Percentiles rank a stretch among this genome's conserved stretches.
Evolutionary conservation across 495 filamentous ascomycete species (phyloP).

Genomic region (Xylaria curta): DNA sequence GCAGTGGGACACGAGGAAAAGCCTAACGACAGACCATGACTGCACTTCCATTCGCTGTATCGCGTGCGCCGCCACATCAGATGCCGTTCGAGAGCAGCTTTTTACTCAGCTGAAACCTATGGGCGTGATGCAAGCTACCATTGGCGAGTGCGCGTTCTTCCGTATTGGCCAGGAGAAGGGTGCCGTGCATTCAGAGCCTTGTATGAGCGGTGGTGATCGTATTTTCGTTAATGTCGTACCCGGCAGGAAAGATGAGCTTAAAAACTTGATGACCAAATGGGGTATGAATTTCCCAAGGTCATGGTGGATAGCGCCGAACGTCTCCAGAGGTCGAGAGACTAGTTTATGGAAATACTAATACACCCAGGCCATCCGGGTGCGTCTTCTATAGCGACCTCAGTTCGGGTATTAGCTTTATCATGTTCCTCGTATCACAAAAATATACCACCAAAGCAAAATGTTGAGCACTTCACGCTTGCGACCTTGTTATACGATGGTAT

Average conservation of each 20-base stretch:
- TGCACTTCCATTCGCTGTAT: slow-evolving; percentile 41
- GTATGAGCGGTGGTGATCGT: slow-evolving; percentile 36
- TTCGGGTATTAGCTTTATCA: neutral
- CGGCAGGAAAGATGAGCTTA: slow-evolving; percentile 37
- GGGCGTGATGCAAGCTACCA: slow-evolving; percentile 27
- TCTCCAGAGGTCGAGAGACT: slow-evolving; percentile 20
- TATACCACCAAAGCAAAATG: neutral
- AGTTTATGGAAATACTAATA: neutral
- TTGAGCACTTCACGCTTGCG: neutral
- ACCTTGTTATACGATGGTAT: neutral
- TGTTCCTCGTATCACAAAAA: neutral
- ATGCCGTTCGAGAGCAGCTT: slow-evolving; percentile 36
- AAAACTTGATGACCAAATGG: slow-evolving; percentile 38
- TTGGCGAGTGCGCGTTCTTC: slow-evolving; percentile 34
- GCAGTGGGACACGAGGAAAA: slow-evolving; percentile 28
- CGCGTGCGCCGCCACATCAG: slow-evolving; percentile 38
- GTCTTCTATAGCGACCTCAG: neutral
- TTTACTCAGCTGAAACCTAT: slow-evolving; percentile 26
- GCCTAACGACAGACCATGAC: slow-evolving; percentile 31
- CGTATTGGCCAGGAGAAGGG: slow-evolving; percentile 39
- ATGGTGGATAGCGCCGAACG: slow-evolving; percentile 39
- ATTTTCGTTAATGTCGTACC: slow-evolving; percentile 47
- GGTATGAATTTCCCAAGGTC: slow-evolving; percentile 44
- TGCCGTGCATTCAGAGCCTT: slow-evolving; percentile 45
- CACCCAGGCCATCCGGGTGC: neutral